phyloP scores from a whole-genome alignment of 2,329 filamentous ascomycete species.

The Chaetomium sp. region DNA sequence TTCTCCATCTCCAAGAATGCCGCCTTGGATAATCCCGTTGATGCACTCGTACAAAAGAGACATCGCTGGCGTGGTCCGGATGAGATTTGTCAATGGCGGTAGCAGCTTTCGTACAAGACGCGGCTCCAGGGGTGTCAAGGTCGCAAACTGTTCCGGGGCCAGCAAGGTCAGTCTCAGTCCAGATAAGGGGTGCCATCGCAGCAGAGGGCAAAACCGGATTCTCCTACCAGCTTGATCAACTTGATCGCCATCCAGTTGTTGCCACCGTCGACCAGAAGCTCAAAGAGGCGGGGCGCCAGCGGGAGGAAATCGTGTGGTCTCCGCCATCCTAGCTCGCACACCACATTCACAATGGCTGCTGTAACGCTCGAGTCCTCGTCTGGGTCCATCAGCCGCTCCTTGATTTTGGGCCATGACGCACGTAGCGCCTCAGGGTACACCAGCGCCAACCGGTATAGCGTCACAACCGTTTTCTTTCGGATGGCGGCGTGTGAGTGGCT shows the following conservation, averaged over 20 bases:
- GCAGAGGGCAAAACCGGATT: no score
- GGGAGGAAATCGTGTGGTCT: slow-evolving; percentile 90
- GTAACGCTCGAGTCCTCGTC: slow-evolving; percentile 89
- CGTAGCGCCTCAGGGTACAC: slow-evolving; percentile 95
- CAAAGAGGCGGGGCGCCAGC: slow-evolving; percentile 83
- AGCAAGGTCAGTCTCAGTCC: slow-evolving; percentile 12
- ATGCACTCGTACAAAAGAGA: slow-evolving; percentile 98
- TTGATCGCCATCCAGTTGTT: slow-evolving; percentile 99
- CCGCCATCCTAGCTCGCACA: slow-evolving; percentile 93
- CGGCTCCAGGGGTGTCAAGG: slow-evolving; percentile 85
- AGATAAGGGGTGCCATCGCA: no score
- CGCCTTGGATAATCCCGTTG: slow-evolving; percentile 95
- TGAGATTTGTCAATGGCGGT: slow-evolving; percentile 84
- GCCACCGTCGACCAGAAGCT: slow-evolving; percentile 80
- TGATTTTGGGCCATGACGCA: slow-evolving; percentile 94
- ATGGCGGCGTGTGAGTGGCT: slow-evolving; percentile 80
- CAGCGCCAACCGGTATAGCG: slow-evolving; percentile 83
- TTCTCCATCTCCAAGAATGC: slow-evolving; percentile 78
- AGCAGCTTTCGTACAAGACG: slow-evolving; percentile 85
- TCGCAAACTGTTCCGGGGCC: slow-evolving; percentile 65
- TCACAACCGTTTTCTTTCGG: slow-evolving; percentile 93
- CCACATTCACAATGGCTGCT: slow-evolving; percentile 90
- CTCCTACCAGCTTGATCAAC: slow-evolving; percentile 79
- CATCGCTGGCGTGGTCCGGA: slow-evolving; percentile 93
- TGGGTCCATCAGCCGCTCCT: slow-evolving; percentile 85